Percentiles rank a stretch among this genome's conserved stretches.
phyloP scores from a whole-genome alignment of 2,329 filamentous ascomycete species.

The Colletotrichum ledebouriae region DNA sequence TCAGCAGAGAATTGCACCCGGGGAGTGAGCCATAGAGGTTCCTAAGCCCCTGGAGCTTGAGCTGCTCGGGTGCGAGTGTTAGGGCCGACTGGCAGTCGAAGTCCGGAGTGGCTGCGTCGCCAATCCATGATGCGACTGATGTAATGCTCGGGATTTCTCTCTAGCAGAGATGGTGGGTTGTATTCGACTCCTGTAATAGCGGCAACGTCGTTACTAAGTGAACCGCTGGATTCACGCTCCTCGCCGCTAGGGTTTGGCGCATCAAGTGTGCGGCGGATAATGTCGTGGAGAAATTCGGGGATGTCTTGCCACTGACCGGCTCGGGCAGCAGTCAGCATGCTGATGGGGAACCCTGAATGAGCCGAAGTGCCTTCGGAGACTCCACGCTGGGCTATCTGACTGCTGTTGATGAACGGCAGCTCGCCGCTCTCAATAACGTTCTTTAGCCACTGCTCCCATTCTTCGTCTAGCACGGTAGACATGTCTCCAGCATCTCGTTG shows the following conservation, averaged over 20 bases:
- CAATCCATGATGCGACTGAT: constrained; percentile 32
- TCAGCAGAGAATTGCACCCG: neutral
- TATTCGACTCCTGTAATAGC: too few relatives aligned
- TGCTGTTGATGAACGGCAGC: constrained; percentile 59
- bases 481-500: constrained; percentile 72
- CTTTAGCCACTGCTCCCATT: constrained; percentile 82
- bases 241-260: constrained; percentile 48
- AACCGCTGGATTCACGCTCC: constrained; percentile 4
- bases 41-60: constrained; percentile 49
- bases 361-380: constrained; percentile 52
- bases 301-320: constrained; percentile 70
- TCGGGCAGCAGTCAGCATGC: constrained; percentile 68
- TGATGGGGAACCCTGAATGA: constrained; percentile 60
- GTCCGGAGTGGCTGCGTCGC: constrained; percentile 50
- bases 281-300: constrained; percentile 66
- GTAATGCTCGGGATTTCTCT: constrained; percentile 13
- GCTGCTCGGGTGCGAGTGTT: constrained; percentile 45
- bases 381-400: constrained; percentile 55
- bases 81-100: constrained; percentile 58
- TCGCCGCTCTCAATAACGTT: constrained; percentile 75
- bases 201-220: too few relatives aligned
- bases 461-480: constrained; percentile 73
- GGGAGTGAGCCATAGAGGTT: neutral
- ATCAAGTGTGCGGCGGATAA: constrained; percentile 63
- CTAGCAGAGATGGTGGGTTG: constrained; percentile 16